phyloP scores from a whole-genome alignment of 2,329 filamentous ascomycete genomes.

The Meredithiella fracta region DNA sequence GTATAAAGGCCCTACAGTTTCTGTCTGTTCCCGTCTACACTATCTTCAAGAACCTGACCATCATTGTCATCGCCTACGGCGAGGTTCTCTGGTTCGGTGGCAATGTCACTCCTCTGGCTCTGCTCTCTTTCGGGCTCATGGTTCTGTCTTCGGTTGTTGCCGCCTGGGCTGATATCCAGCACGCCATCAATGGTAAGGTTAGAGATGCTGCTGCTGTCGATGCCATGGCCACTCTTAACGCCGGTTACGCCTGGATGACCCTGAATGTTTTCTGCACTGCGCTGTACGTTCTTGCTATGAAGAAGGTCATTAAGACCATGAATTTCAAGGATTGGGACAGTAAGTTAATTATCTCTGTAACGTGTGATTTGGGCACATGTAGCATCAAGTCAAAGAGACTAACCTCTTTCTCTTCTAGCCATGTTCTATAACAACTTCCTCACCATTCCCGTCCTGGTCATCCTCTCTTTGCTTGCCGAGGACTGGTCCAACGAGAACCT shows the following conservation, averaged over 20 bases:
- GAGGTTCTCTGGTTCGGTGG: conserved; percentile 98
- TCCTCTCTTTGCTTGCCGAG: conserved; percentile 68
- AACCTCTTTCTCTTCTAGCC: conserved; percentile 35
- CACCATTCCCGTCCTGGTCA: conserved; percentile 77
- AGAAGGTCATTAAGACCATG: conserved; percentile 97
- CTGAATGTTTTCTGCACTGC: conserved; percentile 93
- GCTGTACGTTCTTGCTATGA: conserved; percentile 78
- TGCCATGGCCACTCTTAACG: conserved; percentile 76
- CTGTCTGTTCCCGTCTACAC: conserved; percentile 97
- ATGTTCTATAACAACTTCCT: conserved; percentile 99
- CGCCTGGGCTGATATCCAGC: conserved; percentile 92
- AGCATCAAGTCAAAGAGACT: conserved; percentile 17
- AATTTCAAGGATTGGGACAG: conserved; percentile 99
- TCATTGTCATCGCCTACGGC: conserved; percentile 95
- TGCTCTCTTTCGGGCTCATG: conserved; percentile 93
- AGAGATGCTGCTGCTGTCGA: conserved; percentile 45
- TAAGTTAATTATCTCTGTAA: conserved; percentile 41
- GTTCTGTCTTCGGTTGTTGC: conserved; percentile 87
- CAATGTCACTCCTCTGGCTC: conserved; percentile 67
- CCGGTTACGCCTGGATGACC: conserved; percentile 95
- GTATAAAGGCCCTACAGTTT: conserved; percentile 87
- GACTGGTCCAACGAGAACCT: conserved; percentile 86
- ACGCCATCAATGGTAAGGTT: conserved; percentile 51
- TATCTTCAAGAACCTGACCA: conserved; percentile 99
- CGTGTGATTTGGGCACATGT: too few species aligned